Evolutionary conservation across 192 early-diverging fungal species (phyloP).

Genomic region (Pilobolus umbonatus): DNA sequence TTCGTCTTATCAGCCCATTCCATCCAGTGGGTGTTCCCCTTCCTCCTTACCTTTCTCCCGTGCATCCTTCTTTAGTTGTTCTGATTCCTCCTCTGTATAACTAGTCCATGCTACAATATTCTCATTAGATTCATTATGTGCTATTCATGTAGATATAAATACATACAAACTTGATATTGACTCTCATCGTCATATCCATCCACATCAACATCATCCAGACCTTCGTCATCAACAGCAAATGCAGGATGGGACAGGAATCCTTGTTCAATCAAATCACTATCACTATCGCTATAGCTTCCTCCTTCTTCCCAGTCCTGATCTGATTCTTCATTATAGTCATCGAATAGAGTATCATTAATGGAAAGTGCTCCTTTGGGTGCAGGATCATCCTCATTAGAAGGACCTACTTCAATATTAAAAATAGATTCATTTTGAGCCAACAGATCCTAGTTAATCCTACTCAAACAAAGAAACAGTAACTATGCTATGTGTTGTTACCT

Average conservation of each 20-base stretch:
- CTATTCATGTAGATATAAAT: neutral
- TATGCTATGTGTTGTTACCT: no score
- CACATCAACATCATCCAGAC: constrained; percentile 19
- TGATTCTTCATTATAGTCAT: constrained; percentile 35
- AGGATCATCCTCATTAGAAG: constrained; percentile 10
- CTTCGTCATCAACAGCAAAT: constrained; percentile 20
- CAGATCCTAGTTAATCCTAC: no score
- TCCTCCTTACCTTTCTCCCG: constrained; percentile 15
- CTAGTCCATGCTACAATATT: constrained; percentile 22
- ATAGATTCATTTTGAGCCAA: no score
- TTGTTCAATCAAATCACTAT: constrained; percentile 2
- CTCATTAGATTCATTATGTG: neutral
- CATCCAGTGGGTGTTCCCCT: neutral
- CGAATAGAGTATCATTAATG: constrained; percentile 22
- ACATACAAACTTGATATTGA: constrained; percentile 14
- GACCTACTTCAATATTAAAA: no score
- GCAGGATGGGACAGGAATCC: constrained; percentile 14
- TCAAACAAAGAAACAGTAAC: no score
- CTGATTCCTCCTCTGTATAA: constrained; percentile 25
- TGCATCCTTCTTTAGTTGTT: constrained; percentile 22
- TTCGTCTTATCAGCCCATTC: no score
- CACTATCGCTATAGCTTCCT: constrained; percentile 16
- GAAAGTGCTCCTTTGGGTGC: constrained; percentile 2
- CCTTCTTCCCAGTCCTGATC: constrained; percentile 27
- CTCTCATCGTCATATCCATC: constrained; percentile 25